These are phyloP conservation scores for Xylaria scruposa DNA, from an alignment of 495 filamentous ascomycete genomes.

Conservation along the genomic window DNA sequence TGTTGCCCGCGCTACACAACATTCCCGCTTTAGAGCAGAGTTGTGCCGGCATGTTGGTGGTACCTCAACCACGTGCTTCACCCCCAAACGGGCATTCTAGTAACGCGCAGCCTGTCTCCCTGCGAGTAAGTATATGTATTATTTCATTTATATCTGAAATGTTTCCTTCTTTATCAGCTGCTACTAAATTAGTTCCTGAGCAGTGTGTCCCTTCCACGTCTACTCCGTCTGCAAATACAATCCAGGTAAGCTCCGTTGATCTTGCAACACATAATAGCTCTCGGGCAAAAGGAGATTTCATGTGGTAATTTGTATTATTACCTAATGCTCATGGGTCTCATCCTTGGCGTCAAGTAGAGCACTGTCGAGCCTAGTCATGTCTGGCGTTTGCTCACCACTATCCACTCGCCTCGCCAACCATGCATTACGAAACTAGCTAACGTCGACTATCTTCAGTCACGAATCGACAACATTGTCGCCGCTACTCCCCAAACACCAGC, in stretches of 20 bases:
- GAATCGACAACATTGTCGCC: conserved; percentile 44
- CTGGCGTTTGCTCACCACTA: not conserved
- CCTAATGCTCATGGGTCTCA: not conserved
- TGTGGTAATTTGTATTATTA: conserved; percentile 16
- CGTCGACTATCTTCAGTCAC: conserved; percentile 28
- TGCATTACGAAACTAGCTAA: conserved; percentile 8
- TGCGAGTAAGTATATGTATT: conserved; percentile 35
- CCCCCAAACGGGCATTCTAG: conserved; percentile 44
- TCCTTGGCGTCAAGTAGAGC: not conserved
- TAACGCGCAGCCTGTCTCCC: conserved; percentile 38
- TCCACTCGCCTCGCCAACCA: not conserved
- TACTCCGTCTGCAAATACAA: conserved; percentile 36
- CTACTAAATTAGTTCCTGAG: conserved; percentile 8
- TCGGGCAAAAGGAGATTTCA: not conserved
- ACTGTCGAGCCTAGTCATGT: not conserved
- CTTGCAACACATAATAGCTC: conserved; percentile 20
- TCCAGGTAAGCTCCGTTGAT: conserved; percentile 43
- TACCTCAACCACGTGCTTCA: conserved; percentile 48
- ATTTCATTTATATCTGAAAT: conserved; percentile 13
- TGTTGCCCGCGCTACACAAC: conserved; percentile 57
- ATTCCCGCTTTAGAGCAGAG: conserved; percentile 42
- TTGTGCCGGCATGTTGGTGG: conserved; percentile 46
- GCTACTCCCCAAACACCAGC: conserved; percentile 31
- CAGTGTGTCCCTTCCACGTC: conserved; percentile 31
- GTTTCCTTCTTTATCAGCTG: conserved; percentile 5